phyloP scores from a whole-genome alignment of 177 flowering plant species.

The Tripterygium wilfordii region DNA sequence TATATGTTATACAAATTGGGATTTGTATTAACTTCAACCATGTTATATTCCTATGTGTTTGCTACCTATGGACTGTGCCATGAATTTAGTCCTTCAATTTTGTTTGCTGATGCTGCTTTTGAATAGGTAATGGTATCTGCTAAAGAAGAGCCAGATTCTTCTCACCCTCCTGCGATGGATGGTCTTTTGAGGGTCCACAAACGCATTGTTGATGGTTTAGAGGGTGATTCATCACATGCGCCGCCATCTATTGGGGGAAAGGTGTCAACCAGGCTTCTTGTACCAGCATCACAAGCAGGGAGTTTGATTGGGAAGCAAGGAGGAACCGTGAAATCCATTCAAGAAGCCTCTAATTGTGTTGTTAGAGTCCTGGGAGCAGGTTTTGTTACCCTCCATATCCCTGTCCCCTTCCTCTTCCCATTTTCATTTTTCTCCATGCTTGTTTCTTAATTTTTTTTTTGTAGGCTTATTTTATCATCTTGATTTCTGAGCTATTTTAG shows the following conservation, averaged over 20 bases:
- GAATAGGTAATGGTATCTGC: slow-evolving; percentile 90
- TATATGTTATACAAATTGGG: too few species aligned
- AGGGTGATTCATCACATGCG: slow-evolving; percentile 54
- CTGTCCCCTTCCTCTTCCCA: too few species aligned
- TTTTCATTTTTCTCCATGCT: too few species aligned
- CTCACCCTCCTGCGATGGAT: slow-evolving; percentile 85
- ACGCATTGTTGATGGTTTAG: slow-evolving; percentile 73
- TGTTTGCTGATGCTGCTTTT: not conserved
- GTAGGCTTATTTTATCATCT: too few species aligned
- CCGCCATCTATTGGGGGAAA: slow-evolving; percentile 37
- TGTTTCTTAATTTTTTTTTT: too few species aligned
- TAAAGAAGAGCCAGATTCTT: slow-evolving; percentile 82
- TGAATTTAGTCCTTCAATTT: too few species aligned
- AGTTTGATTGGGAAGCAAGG: slow-evolving; percentile 95
- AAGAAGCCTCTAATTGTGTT: slow-evolving; percentile 69
- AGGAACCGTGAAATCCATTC: slow-evolving; percentile 81
- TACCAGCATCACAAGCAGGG: slow-evolving; percentile 89
- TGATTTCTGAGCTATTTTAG: too few species aligned
- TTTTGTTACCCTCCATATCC: too few species aligned
- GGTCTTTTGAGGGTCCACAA: slow-evolving; percentile 86
- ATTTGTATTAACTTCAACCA: too few species aligned
- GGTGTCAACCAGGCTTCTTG: slow-evolving; percentile 66
- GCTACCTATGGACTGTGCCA: too few species aligned
- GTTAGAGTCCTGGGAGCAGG: slow-evolving; percentile 91
- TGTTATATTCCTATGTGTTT: too few species aligned